Percentiles rank a stretch among this genome's conserved stretches.
Evolutionary conservation across 805 yeast species (phyloP).

Genomic region (Isabelozyma rhagii): DNA sequence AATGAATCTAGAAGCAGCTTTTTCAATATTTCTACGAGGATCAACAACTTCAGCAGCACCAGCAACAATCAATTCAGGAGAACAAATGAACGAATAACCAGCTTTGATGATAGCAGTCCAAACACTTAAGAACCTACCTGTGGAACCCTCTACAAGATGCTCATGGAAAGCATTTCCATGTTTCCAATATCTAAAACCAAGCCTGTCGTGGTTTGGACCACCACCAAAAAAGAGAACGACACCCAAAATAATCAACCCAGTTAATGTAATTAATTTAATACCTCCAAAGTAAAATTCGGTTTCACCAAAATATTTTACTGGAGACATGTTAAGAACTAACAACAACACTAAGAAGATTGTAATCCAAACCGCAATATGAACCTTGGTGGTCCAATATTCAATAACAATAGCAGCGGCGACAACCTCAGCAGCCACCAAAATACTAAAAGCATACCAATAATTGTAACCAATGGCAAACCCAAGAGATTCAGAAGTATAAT

Average conservation of each 20-base stretch:
- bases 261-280: constrained; percentile 27
- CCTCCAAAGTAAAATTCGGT: constrained; percentile 34
- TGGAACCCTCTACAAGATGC: constrained; percentile 47
- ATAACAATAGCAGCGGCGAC: constrained; percentile 34
- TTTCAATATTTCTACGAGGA: constrained; percentile 58
- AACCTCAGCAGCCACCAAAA: constrained; percentile 33
- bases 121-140: constrained; percentile 60
- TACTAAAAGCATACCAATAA: constrained; percentile 31
- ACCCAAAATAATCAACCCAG: constrained; percentile 31
- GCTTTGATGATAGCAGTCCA: constrained; percentile 61
- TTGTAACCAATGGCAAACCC: constrained; percentile 34
- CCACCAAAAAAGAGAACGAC: constrained; percentile 38
- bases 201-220: constrained; percentile 34
- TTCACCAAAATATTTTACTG: constrained; percentile 34
- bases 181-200: constrained; percentile 47
- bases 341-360: constrained; percentile 26
- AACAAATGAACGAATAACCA: constrained; percentile 55
- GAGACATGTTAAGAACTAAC: constrained; percentile 22
- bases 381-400: constrained; percentile 30
- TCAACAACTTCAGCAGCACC: constrained; percentile 54
- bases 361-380: constrained; percentile 38
- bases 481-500: constrained; percentile 24
- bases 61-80: constrained; percentile 47
- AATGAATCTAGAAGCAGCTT: constrained; percentile 27
- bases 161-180: constrained; percentile 33